phyloP scores from a whole-genome alignment of 805 yeast genomes.

The Kuraishia piskuri region DNA sequence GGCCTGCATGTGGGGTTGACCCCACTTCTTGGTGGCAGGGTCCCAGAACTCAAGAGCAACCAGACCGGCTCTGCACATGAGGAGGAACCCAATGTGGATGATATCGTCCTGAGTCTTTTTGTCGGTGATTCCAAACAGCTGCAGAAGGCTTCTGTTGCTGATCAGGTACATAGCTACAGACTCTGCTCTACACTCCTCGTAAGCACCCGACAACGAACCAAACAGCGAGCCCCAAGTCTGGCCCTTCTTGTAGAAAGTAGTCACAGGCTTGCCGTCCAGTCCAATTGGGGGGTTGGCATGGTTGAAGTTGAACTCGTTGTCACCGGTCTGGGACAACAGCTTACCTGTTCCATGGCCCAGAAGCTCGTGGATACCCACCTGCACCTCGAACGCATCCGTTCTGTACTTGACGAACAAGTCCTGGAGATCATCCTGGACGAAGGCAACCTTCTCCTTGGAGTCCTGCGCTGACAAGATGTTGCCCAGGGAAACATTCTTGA shows the following conservation, averaged over 20 bases:
- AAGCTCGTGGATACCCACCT: conserved; percentile 88
- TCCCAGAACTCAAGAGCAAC: conserved; percentile 83
- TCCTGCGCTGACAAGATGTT: conserved; percentile 75
- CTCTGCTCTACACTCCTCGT: conserved; percentile 92
- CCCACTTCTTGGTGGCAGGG: conserved; percentile 77
- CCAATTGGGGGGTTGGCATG: conserved; percentile 51
- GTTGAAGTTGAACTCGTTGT: conserved; percentile 69
- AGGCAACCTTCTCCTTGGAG: conserved; percentile 59
- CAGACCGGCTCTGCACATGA: conserved; percentile 86
- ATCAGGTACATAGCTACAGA: conserved; percentile 77
- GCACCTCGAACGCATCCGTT: conserved; percentile 82
- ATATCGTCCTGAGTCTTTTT: conserved; percentile 55
- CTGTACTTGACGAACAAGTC: conserved; percentile 61
- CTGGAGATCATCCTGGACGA: conserved; percentile 44
- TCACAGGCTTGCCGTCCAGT: conserved; percentile 50
- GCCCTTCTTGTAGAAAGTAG: conserved; percentile 66
- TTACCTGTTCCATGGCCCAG: conserved; percentile 92
- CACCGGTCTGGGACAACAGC: conserved; percentile 48
- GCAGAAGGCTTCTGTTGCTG: conserved; percentile 57
- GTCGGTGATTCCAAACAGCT: conserved; percentile 61
- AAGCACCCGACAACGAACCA: conserved; percentile 77
- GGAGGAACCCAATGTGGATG: conserved; percentile 58
- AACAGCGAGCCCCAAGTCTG: conserved; percentile 89
- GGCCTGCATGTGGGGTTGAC: conserved; percentile 94
- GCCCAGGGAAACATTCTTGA: conserved; percentile 85